These are phyloP conservation scores for Dictyostelium intermedium DNA, from an alignment of 78 protist species.

Conservation along the genomic window DNA sequence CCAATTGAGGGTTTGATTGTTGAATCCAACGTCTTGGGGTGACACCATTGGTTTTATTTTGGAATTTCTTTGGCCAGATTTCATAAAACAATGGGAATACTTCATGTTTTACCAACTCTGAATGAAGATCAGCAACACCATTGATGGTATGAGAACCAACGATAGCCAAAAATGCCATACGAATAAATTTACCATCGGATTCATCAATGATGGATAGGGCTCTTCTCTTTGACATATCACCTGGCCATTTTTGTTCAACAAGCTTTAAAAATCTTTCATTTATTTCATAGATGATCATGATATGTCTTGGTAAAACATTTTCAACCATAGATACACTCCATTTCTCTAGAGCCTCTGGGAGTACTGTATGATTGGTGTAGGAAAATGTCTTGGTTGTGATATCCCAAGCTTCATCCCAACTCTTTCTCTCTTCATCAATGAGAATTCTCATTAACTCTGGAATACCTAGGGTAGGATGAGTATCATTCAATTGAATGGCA, in stretches of 20 bases:
- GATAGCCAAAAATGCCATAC: slow-evolving; percentile 95
- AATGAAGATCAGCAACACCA: slow-evolving; percentile 96
- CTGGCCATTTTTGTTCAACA: slow-evolving; percentile 81
- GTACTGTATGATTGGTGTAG: slow-evolving; percentile 98
- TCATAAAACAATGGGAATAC: slow-evolving; percentile 88
- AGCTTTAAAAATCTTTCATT: slow-evolving; percentile 86
- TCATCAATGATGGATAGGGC: slow-evolving; percentile 93
- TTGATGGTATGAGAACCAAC: slow-evolving; percentile 92
- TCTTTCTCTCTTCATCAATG: slow-evolving; percentile 87
- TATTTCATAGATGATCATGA: slow-evolving; percentile 94
- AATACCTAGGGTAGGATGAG: slow-evolving; percentile 96
- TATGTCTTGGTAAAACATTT: slow-evolving; percentile 94
- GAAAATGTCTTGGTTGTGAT: slow-evolving; percentile 81
- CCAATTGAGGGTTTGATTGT: slow-evolving; percentile 88
- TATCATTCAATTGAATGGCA: slow-evolving; percentile 97
- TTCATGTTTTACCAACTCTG: slow-evolving; percentile 88
- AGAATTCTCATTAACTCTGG: slow-evolving; percentile 93
- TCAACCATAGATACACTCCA: slow-evolving; percentile 94
- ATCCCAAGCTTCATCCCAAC: slow-evolving; percentile 93
- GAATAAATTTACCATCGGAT: slow-evolving; percentile 43
- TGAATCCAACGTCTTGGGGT: slow-evolving; percentile 97
- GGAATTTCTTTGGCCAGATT: slow-evolving; percentile 93
- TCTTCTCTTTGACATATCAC: slow-evolving; percentile 61
- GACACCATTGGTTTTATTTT: slow-evolving; percentile 97
- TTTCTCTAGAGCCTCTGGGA: slow-evolving; percentile 97